Base-by-base conservation (phyloP, 768 basidiomycete species). In the Leucocoprinus sp. region DNA sequence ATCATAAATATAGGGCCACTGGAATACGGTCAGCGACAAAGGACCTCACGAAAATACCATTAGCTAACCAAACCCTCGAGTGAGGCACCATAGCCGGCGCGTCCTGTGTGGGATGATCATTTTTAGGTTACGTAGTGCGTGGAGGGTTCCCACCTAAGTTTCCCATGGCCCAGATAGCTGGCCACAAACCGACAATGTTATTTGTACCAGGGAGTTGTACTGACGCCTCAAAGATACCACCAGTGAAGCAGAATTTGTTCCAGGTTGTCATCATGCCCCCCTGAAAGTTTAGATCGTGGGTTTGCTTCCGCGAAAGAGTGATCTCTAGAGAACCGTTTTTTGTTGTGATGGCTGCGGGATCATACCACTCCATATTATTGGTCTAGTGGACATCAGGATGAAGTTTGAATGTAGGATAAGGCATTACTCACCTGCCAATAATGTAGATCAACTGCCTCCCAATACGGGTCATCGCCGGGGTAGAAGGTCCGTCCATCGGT, bases 171-270 rank as follows among this genome's bases (percentile, higher is more conserved):
- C 84, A 85, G 2, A 88, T 64, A 40, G 85, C 84, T 37, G 87
- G 87, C 87, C 87, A 90, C 2, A 90, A 60, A 7, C 82, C 82
- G 51, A 64, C 64, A 26, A 90, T 65, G 51, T 80, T 78, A 53
- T 70, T 76, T 7, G 64, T 58, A 0, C 88, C 88, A 6, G 88
- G 88, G 37, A 91, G 64, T 21, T 66, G 69, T n/a, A 85, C 79
- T 27, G 76, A 74, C 2, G 72, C 65, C 52, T 87, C 80, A 42
- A 93, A 68, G 47, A 88, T 69, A 31, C 93, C 93, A 28, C 88
- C 90, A 23, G 89, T 89, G 64, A 95, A 93, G 66, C 90, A 97
- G 52, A 98, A 87, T 63, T 95, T 93, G 64, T 96, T 96, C 88
- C 81, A 73, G 2, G 75, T 73, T 18, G 76, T 64, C 57, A 88